Base-by-base conservation (phyloP, 169 alveolate genomes). In the Cryptosporidium ryanae region DNA sequence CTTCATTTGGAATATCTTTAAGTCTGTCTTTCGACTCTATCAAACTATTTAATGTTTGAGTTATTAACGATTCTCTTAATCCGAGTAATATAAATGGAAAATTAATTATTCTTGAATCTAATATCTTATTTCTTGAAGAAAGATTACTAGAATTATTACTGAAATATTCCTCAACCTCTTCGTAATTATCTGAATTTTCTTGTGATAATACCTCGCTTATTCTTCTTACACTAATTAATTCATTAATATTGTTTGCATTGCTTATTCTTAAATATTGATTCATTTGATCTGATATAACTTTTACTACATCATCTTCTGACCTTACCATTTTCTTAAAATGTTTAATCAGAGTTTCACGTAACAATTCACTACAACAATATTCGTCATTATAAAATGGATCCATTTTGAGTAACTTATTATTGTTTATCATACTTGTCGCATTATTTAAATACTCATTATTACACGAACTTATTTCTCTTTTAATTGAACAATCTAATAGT, bases 301-400 rank as follows among this genome's bases (percentile, higher is more conserved):
- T 57, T 12, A 76, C 59, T 21, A 59, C 29, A 23, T 76, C 70
- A 21, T 46, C 43, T 21, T 76, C 87, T 17, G 64, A 59, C n/a
- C 48, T 71, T 13, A 76, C 59, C 64, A 76, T 76, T 5, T 61
- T 59, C 18, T 52, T 65, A 76, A 38, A 76, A 13, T 76, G 59
- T 21, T 52, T 32, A 2, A 32, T 4, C 12, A 76, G 34, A 27
- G 48, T 61, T 18, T 76, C 71, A 10, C 63, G 57, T 21, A 76
- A 65, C 46, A 52, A 61, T 10, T 76, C 68, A 27, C 64, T 50
- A 10, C 46, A 6, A 38, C 8, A 38, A 25, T 38, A 76, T 6
- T 76, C 61, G 13, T 76, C 70, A 21, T 48, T 44, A 29, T 65
- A 43, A 5, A 76, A 25, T 13, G 87, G 87, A 65, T 76, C 87